These are phyloP conservation scores for Tetrahymena malaccensis DNA, from an alignment of 73 alveolate species.

Conservation along the genomic window DNA sequence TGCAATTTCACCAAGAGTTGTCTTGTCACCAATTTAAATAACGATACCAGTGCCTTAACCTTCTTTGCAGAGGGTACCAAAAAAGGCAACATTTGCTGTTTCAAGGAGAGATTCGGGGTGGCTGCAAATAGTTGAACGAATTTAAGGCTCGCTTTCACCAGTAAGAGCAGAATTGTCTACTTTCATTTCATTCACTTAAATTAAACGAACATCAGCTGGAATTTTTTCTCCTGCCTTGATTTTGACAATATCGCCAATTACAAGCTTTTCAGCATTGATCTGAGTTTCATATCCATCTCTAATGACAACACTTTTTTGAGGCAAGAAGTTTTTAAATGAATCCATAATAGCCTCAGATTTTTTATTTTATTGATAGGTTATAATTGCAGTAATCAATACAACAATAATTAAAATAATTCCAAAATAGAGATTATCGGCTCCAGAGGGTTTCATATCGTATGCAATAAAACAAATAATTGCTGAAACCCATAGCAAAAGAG, in stretches of 20 bases:
- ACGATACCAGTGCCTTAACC: slow-evolving; percentile 87
- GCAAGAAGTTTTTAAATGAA: slow-evolving; percentile 58
- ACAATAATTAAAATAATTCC: slow-evolving; percentile 51
- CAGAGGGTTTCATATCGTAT: slow-evolving; percentile 59
- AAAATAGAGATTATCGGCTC: slow-evolving; percentile 54
- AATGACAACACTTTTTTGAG: slow-evolving; percentile 56
- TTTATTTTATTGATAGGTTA: slow-evolving; percentile 45
- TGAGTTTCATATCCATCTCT: slow-evolving; percentile 58
- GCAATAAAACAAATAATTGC: slow-evolving; percentile 67
- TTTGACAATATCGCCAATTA: slow-evolving; percentile 81
- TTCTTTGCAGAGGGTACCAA: slow-evolving; percentile 80
- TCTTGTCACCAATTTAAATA: slow-evolving; percentile 77
- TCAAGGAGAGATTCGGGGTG: slow-evolving; percentile 76
- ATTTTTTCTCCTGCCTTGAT: slow-evolving; percentile 76
- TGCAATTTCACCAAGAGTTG: slow-evolving; percentile 91
- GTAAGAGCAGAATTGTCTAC: slow-evolving; percentile 87
- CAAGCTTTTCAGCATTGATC: slow-evolving; percentile 59
- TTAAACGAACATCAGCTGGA: slow-evolving; percentile 81
- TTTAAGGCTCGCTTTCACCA: slow-evolving; percentile 81
- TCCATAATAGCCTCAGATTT: slow-evolving; percentile 68
- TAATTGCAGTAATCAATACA: slow-evolving; percentile 54
- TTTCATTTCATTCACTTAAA: slow-evolving; percentile 67
- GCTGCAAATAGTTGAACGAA: slow-evolving; percentile 58
- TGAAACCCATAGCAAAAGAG: slow-evolving; percentile 77
- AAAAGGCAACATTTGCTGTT: slow-evolving; percentile 77